Conservation (phyloP, 1,139 yeast species). For the Yamadazyma songkhlaensis region DNA sequence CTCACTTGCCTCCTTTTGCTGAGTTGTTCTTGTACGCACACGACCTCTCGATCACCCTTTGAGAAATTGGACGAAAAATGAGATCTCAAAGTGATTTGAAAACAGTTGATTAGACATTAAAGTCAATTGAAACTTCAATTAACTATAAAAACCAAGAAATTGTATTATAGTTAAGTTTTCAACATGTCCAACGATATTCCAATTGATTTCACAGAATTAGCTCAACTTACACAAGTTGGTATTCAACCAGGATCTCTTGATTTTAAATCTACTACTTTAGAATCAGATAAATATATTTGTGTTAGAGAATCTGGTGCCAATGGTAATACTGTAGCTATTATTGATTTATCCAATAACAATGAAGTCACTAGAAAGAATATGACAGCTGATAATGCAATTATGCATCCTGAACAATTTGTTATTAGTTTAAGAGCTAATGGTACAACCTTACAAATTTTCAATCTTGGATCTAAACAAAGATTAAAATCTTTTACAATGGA, state of each 20-base stretch:
- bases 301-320: slow-evolving; percentile 74
- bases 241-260: slow-evolving; percentile 81
- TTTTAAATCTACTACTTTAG: slow-evolving; percentile 90
- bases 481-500: slow-evolving; percentile 83
- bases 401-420: slow-evolving; percentile 88
- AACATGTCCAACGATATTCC: slow-evolving; percentile 57
- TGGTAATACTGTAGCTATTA: slow-evolving; percentile 89
- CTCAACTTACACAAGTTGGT: slow-evolving; percentile 82
- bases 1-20: too few species aligned
- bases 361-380: slow-evolving; percentile 82
- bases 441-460: slow-evolving; percentile 91
- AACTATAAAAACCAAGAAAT: not conserved
- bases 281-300: slow-evolving; percentile 87
- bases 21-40: not conserved
- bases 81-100: slow-evolving; percentile 1
- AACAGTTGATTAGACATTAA: not conserved
- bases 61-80: slow-evolving; percentile 5
- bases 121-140: not conserved
- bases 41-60: slow-evolving; percentile 5
- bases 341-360: slow-evolving; percentile 74
- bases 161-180: too few species aligned
- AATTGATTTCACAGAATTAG: slow-evolving; percentile 93
- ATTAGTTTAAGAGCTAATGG: slow-evolving; percentile 96
- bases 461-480: slow-evolving; percentile 82
- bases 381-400: slow-evolving; percentile 97